A percentile compares a stretch with the other conserved stretches of the same genome.
Evolutionary conservation across 2,329 filamentous ascomycete genomes (phyloP).

Genomic region (Penicillium sp.): DNA sequence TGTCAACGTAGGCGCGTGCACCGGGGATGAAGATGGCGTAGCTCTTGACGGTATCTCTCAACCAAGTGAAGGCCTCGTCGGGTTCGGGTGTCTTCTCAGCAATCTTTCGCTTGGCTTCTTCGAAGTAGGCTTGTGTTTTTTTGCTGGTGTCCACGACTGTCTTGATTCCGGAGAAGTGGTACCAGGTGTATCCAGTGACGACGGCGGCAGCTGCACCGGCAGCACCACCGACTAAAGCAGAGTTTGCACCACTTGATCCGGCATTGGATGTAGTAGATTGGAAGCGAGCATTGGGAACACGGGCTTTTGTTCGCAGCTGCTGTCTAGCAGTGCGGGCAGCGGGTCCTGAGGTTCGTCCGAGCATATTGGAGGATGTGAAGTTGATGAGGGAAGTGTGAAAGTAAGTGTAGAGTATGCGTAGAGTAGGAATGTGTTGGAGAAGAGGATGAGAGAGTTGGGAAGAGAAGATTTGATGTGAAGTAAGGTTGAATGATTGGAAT

Average conservation of each 20-base stretch:
- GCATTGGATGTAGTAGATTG: slow-evolving; percentile 29
- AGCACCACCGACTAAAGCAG: slow-evolving; percentile 46
- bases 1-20: slow-evolving; percentile 63
- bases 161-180: slow-evolving; percentile 52
- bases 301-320: slow-evolving; percentile 9
- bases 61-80: slow-evolving; percentile 63
- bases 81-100: slow-evolving; percentile 61
- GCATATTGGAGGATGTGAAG: background rate
- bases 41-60: slow-evolving; percentile 62
- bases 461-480: too few species aligned
- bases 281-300: slow-evolving; percentile 22
- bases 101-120: slow-evolving; percentile 57
- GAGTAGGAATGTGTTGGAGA: too few species aligned
- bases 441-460: too few species aligned
- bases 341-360: background rate
- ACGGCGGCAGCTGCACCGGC: slow-evolving; percentile 50
- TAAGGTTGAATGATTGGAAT: too few species aligned
- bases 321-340: background rate
- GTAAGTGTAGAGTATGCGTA: too few species aligned
- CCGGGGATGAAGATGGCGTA: slow-evolving; percentile 72
- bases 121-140: slow-evolving; percentile 59
- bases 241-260: slow-evolving; percentile 21
- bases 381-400: background rate
- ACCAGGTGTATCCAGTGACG: slow-evolving; percentile 50
- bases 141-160: slow-evolving; percentile 49